Conservation (phyloP, 2,329 filamentous ascomycete genomes). For the Xenosphaeropsis pyriputrescens region DNA sequence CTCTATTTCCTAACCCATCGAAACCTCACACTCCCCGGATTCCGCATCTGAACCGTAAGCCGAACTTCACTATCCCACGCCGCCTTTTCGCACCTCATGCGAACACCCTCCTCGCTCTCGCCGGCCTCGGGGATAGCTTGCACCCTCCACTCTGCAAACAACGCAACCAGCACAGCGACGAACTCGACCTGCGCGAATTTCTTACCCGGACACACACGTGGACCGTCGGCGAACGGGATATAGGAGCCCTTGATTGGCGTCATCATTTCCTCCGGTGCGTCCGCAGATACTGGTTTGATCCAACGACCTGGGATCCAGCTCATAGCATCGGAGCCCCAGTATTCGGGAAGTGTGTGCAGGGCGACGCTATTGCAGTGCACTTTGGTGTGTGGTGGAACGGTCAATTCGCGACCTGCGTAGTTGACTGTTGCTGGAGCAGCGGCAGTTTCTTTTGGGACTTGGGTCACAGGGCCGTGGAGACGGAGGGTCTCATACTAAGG, state of each 20-base stretch:
- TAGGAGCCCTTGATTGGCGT: slow-evolving; percentile 7
- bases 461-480: slow-evolving; percentile 34
- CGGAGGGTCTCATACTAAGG: slow-evolving; percentile 31
- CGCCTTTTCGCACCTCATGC: slow-evolving; percentile 3
- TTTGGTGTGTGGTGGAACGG: slow-evolving; percentile 16
- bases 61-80: slow-evolving; percentile 5
- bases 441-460: slow-evolving; percentile 32
- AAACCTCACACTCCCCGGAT: too few species aligned
- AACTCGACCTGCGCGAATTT: slow-evolving; percentile 16
- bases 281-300: slow-evolving; percentile 18
- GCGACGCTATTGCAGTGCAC: slow-evolving; percentile 27
- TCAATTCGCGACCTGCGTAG: slow-evolving; percentile 2
- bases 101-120: slow-evolving; percentile 4
- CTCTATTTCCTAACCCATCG: too few species aligned
- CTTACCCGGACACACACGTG: slow-evolving; percentile 12
- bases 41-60: slow-evolving; percentile 8
- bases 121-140: slow-evolving; percentile 1
- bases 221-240: slow-evolving; percentile 13
- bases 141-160: slow-evolving; percentile 1
- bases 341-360: slow-evolving; percentile 26
- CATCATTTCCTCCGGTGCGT: slow-evolving; percentile 16
- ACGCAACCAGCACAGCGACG: slow-evolving; percentile 8
- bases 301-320: slow-evolving; percentile 31
- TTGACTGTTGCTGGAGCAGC: slow-evolving; percentile 5
- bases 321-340: slow-evolving; percentile 17